phyloP scores from a whole-genome alignment of 257 asterid genomes.

The Prunella vulgaris region DNA sequence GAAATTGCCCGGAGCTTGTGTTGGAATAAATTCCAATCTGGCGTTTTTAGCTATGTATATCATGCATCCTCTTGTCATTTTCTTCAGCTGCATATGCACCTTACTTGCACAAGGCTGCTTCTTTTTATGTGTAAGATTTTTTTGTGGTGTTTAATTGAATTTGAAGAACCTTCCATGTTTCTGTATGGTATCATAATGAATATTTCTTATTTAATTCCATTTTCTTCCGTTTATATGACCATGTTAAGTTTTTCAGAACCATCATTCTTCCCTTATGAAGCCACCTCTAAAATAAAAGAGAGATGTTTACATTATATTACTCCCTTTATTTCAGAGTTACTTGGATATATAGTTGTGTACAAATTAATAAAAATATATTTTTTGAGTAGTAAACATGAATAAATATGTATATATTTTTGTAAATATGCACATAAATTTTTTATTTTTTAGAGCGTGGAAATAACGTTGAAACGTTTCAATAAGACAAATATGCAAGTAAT shows the following conservation, averaged over 20 bases:
- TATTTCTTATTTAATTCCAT: not conserved
- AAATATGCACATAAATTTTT: no score
- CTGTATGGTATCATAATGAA: not conserved
- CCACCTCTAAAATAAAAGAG: not conserved
- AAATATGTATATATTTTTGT: no score
- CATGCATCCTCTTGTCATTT: not conserved
- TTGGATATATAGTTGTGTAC: no score
- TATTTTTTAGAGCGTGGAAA: no score
- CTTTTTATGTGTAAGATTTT: not conserved
- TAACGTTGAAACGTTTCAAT: no score
- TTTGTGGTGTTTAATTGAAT: not conserved
- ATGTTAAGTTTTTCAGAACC: not conserved
- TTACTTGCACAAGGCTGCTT: not conserved
- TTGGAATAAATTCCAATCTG: conserved; percentile 1
- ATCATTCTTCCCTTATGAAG: not conserved
- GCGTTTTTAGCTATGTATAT: not conserved
- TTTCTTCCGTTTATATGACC: not conserved
- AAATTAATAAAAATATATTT: no score
- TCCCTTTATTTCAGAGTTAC: no score
- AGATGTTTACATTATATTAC: no score
- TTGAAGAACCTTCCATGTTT: not conserved
- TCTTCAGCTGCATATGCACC: not conserved
- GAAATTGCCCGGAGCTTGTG: not conserved
- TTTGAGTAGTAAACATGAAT: no score
- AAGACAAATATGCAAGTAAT: no score